Conservation (phyloP, 495 filamentous ascomycete species). For the Tuber microsphaerosporum region DNA sequence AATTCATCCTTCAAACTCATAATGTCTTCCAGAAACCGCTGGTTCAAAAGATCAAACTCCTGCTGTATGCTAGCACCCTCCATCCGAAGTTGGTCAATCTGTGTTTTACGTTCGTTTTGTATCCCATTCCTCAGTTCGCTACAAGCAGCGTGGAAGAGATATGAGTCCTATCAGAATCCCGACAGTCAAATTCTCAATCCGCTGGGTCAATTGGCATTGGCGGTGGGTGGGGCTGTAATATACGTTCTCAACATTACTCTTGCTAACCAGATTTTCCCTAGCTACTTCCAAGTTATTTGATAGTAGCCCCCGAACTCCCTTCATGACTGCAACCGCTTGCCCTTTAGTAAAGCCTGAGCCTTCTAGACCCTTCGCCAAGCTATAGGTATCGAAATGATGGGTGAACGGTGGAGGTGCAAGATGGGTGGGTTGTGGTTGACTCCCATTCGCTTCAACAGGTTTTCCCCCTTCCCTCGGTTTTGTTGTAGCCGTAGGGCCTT, state of each 20-base stretch:
- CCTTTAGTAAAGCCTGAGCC: constrained; percentile 58
- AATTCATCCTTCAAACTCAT: constrained; percentile 76
- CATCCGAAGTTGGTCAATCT: constrained; percentile 64
- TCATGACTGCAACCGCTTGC: constrained; percentile 77
- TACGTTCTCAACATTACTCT: constrained; percentile 70
- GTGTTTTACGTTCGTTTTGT: constrained; percentile 53
- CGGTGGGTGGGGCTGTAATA: neutral
- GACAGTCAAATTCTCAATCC: constrained; percentile 1
- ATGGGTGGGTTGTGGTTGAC: constrained; percentile 44
- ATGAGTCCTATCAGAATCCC: constrained; percentile 55
- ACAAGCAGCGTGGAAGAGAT: constrained; percentile 89
- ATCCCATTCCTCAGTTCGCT: constrained; percentile 83
- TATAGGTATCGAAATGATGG: constrained; percentile 94
- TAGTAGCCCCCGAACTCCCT: constrained; percentile 69
- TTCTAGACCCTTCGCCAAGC: constrained; percentile 69
- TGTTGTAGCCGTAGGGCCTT: constrained; percentile 17
- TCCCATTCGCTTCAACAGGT: constrained; percentile 2
- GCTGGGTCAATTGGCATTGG: neutral
- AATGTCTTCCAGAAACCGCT: constrained; percentile 73
- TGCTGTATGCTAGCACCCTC: constrained; percentile 80
- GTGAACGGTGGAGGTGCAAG: constrained; percentile 54
- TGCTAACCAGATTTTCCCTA: constrained; percentile 64
- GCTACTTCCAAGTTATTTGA: constrained; percentile 73
- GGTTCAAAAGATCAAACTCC: constrained; percentile 84
- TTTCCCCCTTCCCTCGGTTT: constrained; percentile 36